A percentile compares a stretch with the other conserved stretches of the same genome.
Evolutionary conservation across 2,329 filamentous ascomycete genomes (phyloP).

Genomic region (Fusarium veterinarium): DNA sequence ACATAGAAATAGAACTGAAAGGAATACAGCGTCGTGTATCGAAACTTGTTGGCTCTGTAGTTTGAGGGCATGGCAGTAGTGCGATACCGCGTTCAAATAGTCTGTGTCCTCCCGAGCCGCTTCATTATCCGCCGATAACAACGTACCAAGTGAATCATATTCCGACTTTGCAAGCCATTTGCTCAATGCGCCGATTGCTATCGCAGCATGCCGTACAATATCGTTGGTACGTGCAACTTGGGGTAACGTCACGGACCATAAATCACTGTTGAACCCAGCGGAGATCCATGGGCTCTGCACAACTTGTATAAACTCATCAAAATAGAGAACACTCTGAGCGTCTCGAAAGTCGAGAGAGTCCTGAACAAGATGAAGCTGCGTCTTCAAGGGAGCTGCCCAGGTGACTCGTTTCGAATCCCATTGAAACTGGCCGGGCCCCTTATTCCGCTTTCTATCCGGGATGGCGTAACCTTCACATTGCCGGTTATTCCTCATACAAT

Average conservation of each 20-base stretch:
- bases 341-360: conserved; percentile 26
- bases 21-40: conserved; percentile 46
- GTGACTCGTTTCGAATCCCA: conserved; percentile 42
- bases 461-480: conserved; percentile 32
- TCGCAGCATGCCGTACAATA: conserved; percentile 48
- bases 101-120: conserved; percentile 1
- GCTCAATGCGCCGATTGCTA: conserved; percentile 47
- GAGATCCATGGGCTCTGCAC: conserved; percentile 46
- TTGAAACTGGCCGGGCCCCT: conserved; percentile 23
- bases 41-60: conserved; percentile 43
- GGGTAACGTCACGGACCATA: conserved; percentile 48
- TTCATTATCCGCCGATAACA: not conserved
- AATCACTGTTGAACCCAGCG: conserved; percentile 36
- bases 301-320: conserved; percentile 48
- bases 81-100: conserved; percentile 50
- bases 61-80: conserved; percentile 51
- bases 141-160: not conserved
- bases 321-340: conserved; percentile 38
- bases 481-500: conserved; percentile 27
- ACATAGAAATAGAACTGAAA: conserved; percentile 48
- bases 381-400: not conserved
- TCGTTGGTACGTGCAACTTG: conserved; percentile 45
- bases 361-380: conserved; percentile 20
- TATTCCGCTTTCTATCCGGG: not conserved
- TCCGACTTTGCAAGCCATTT: conserved; percentile 17